These are phyloP conservation scores for Pseudogymnoascus sp. DNA, from an alignment of 2,329 filamentous ascomycete genomes.

Conservation along the genomic window DNA sequence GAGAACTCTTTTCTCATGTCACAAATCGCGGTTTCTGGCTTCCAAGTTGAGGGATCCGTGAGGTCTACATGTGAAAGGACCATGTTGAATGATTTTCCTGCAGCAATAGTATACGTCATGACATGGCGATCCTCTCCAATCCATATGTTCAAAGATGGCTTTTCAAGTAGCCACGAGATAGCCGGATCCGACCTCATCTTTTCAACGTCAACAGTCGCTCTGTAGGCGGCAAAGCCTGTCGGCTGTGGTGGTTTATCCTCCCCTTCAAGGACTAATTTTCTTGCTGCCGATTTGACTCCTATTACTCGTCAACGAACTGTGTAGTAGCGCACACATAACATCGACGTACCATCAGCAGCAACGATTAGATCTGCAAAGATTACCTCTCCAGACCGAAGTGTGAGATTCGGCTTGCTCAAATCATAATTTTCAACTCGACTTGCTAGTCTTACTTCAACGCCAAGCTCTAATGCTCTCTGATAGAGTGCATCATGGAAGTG, in stretches of 20 bases:
- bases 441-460: conserved; percentile 23
- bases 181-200: conserved; percentile 35
- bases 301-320: background rate
- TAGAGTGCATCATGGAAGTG: conserved; percentile 30
- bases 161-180: conserved; percentile 35
- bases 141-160: conserved; percentile 34
- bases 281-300: conserved; percentile 31
- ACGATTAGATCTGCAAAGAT: conserved; percentile 31
- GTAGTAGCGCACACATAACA: background rate
- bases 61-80: conserved; percentile 39
- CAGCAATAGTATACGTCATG: conserved; percentile 41
- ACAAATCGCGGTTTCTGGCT: conserved; percentile 24
- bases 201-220: conserved; percentile 35
- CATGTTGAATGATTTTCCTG: conserved; percentile 41
- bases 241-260: conserved; percentile 29
- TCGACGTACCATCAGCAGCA: conserved; percentile 32
- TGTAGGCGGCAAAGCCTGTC: conserved; percentile 39
- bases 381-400: conserved; percentile 22
- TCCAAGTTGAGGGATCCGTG: conserved; percentile 31
- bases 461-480: conserved; percentile 25
- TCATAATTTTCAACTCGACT: conserved; percentile 25
- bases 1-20: conserved; percentile 33
- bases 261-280: conserved; percentile 16
- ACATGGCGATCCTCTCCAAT: conserved; percentile 39
- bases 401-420: conserved; percentile 20